A percentile compares a stretch with the other conserved stretches of the same genome.
Evolutionary conservation across 352 stramenopile genomes (phyloP).

Genomic region (Pythium rishiriense): DNA sequence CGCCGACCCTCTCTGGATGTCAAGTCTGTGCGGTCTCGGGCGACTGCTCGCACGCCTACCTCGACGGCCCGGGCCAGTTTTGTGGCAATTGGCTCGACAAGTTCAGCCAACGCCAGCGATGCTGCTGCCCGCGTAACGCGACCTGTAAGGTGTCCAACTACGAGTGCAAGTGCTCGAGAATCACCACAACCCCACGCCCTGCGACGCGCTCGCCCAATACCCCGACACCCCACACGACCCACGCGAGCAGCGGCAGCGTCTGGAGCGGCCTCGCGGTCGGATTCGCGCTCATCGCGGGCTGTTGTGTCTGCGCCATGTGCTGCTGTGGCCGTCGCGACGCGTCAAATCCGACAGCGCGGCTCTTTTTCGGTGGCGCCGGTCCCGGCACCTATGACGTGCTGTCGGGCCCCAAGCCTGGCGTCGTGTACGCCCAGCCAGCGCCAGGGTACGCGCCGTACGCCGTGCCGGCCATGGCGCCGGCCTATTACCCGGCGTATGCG

Average conservation of each 20-base stretch:
- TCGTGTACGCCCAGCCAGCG: constrained; percentile 8
- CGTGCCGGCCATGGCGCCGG: constrained; percentile 5
- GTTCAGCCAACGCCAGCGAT: constrained; percentile 23
- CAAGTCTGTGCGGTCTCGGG: constrained; percentile 26
- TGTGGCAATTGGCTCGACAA: constrained; percentile 36
- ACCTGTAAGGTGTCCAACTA: constrained; percentile 29
- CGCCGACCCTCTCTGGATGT: constrained; percentile 27
- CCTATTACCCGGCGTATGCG: constrained; percentile 7
- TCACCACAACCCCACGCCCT: neutral
- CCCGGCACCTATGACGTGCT: constrained; percentile 7
- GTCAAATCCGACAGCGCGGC: constrained; percentile 4
- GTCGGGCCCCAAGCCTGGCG: neutral
- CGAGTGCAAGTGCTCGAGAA: constrained; percentile 23
- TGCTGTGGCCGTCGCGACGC: constrained; percentile 4
- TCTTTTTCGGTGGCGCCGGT: constrained; percentile 6
- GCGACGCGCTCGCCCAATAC: neutral
- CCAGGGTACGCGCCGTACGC: constrained; percentile 8
- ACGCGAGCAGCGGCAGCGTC: neutral
- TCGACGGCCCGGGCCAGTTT: constrained; percentile 31
- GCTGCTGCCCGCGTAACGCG: constrained; percentile 33
- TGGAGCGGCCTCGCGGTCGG: neutral
- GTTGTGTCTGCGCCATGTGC: neutral
- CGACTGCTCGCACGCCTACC: constrained; percentile 36
- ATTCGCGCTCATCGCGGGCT: neutral
- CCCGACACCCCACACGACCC: neutral